Percentiles rank a stretch among this genome's conserved stretches.
Evolutionary conservation across 2,329 filamentous ascomycete genomes (phyloP).

Genomic region (Tolypocladium ovalisporum): DNA sequence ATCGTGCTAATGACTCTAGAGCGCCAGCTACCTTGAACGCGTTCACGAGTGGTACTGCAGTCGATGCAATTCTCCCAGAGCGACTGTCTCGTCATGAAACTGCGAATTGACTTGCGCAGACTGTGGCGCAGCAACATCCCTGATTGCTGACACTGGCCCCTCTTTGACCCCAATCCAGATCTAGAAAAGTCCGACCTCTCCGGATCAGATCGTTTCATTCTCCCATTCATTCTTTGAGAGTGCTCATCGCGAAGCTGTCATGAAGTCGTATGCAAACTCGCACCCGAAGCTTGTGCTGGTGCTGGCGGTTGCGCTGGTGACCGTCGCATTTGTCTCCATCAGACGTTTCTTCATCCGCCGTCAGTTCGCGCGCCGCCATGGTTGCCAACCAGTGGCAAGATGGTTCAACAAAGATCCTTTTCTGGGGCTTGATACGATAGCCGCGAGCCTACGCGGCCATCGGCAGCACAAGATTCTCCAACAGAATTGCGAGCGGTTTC

Average conservation of each 20-base stretch:
- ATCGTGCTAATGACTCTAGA: too few species aligned
- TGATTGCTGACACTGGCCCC: neutral
- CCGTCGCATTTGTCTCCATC: neutral
- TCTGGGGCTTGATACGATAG: neutral
- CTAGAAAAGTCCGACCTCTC: neutral
- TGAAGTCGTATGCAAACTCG: neutral
- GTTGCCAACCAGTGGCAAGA: neutral
- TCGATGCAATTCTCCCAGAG: neutral
- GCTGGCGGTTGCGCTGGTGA: neutral
- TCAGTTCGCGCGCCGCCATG: neutral
- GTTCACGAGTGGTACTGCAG: neutral
- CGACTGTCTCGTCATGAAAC: neutral
- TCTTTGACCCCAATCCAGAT: neutral
- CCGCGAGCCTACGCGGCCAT: neutral
- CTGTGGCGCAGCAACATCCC: neutral
- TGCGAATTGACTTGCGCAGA: neutral
- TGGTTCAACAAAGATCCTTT: neutral
- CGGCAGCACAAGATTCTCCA: neutral
- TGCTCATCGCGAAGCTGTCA: neutral
- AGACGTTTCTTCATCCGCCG: neutral
- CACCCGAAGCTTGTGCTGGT: neutral
- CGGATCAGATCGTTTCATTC: neutral
- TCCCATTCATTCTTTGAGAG: neutral
- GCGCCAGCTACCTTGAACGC: too few species aligned
- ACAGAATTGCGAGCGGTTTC: neutral